phyloP scores from a whole-genome alignment of 2,329 filamentous ascomycete species.

The Xylariaceae sp. region DNA sequence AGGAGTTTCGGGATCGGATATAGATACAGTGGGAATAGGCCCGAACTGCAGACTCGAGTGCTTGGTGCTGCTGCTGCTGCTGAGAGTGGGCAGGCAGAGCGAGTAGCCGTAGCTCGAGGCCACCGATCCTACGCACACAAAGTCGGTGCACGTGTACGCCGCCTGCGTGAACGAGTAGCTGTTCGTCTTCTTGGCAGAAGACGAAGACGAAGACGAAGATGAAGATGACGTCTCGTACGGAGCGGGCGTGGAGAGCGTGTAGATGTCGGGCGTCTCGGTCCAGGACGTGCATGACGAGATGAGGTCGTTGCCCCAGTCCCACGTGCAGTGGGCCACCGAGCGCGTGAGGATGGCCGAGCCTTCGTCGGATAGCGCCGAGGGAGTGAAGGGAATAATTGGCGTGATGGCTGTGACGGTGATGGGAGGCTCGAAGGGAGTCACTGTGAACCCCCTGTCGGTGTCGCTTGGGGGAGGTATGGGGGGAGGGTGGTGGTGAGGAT shows the following conservation, averaged over 20 bases:
- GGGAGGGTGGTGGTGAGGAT: too few species aligned
- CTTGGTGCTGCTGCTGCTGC: not conserved
- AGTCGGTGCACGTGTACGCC: not conserved
- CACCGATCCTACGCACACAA: not conserved
- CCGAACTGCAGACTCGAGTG: not conserved
- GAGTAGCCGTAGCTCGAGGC: not conserved
- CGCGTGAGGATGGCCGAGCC: too few species aligned
- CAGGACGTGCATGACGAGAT: too few species aligned
- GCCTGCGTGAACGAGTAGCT: not conserved
- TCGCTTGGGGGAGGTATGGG: too few species aligned
- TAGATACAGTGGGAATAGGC: slow-evolving; percentile 1
- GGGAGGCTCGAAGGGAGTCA: too few species aligned
- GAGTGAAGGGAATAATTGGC: too few species aligned
- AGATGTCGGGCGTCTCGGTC: too few species aligned
- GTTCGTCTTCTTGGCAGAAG: not conserved
- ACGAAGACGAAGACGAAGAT: slow-evolving; percentile 10
- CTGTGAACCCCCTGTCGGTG: too few species aligned
- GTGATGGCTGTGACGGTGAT: too few species aligned
- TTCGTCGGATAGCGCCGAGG: too few species aligned
- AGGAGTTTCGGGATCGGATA: slow-evolving; percentile 10
- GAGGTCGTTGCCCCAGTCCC: too few species aligned
- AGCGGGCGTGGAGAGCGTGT: slow-evolving; percentile 8
- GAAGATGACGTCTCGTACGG: slow-evolving; percentile 12
- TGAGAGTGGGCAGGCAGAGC: slow-evolving; percentile 4
- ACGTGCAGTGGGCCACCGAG: too few species aligned